Base-by-base conservation (phyloP, 768 basidiomycete species). In the Suillus fuscotomentosus region DNA sequence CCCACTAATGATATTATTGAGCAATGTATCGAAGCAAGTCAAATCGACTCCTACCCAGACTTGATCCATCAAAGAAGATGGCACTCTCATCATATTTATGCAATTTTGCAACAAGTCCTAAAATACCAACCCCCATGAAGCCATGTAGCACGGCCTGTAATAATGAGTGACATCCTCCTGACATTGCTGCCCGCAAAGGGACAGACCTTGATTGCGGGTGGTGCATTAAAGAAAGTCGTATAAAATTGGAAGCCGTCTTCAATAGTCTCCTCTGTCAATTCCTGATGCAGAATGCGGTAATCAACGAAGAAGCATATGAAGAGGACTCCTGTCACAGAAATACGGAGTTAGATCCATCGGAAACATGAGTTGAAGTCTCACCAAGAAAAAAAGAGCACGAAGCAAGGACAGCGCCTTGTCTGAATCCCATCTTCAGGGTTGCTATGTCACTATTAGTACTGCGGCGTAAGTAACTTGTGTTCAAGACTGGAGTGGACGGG, bases 11-110 rank as follows among this genome's bases (percentile, higher is more conserved):
- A 55, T 61, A n/a, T 45, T 14, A 56, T 69, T 74, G 48, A 75
- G 69, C 38, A 61, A 41, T 6, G 27, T 22, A 39, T 50, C 43
- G 17, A 27, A 64, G 42, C 11, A 6, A 24, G n/a, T 17, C 4
- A 38, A 81, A 5, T 43, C n/a, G 17, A 17, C 39, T 15, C 86
- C 69, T 68, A 95, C 95, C 93, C 65, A 97, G 77, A 68, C 87
- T 88, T 27, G 90, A 88, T 24, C 96, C 96, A 75, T 98, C 96
- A 75, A 98, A 98, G 81, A 93, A 95, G 79, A 96, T 84, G 9
- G 96, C 96, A 69, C 91, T 94, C 71, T 97, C 95, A 72, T 89
- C 88, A 94, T 95, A 97, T 66, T 82, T 85, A 75, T 91, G 83
- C 64, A 97, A 80, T 76, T 97, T 98, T 55, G 85, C 83, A 11